Evolutionary conservation across 495 filamentous ascomycete species (phyloP), one percentile per base, ranked within the genome.

Genomic region (Cladorrhinum samala): DNA sequence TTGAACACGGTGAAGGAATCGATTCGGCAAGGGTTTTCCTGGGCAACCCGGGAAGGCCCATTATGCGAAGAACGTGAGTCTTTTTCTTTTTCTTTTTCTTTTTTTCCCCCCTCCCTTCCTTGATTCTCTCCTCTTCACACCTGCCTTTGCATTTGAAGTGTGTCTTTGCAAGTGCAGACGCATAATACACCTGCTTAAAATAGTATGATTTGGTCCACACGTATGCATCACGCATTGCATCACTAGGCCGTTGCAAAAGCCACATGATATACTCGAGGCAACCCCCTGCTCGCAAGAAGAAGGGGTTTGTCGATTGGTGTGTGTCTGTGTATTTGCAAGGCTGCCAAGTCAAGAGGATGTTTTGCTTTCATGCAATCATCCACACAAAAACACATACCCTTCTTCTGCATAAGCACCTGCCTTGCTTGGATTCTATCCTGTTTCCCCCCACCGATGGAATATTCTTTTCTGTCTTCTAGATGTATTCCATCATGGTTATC

Each of bases 41-140:
- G 93, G 93, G 93, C 88, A 37, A 86, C 90, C 17, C 78, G 94
- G 53, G 93, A 98, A 79, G 93, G 93, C 8, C 93, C 93, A 17
- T 74, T 98, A 9, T 98, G 93, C 76, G 93, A 98, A 87, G 93
- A 98, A 75, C 93, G 88, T 92, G 75, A 83, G 88, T 84, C 42
- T 36, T 43, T 57, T 54, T 44, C 49, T 40, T 54, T 45, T 54
- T 55, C 47, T 51, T 50, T 40, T 54, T 45, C 52, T 55, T 47
- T 51, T n/a, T 24, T 24, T 21, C 9, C 16, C 16, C 16, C 25
- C 20, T 9, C 7, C 41, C 41, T 36, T 14, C 27, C 42, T 21
- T 54, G 53, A 53, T 50, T 52, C 55, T 49, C 53, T 57, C 24
- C 42, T 24, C 24, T 21, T 17, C 17, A 20, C 19, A 41, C 5